These are phyloP conservation scores for Didymella pinodella DNA, from an alignment of 2,329 filamentous ascomycete genomes.

Conservation along the genomic window DNA sequence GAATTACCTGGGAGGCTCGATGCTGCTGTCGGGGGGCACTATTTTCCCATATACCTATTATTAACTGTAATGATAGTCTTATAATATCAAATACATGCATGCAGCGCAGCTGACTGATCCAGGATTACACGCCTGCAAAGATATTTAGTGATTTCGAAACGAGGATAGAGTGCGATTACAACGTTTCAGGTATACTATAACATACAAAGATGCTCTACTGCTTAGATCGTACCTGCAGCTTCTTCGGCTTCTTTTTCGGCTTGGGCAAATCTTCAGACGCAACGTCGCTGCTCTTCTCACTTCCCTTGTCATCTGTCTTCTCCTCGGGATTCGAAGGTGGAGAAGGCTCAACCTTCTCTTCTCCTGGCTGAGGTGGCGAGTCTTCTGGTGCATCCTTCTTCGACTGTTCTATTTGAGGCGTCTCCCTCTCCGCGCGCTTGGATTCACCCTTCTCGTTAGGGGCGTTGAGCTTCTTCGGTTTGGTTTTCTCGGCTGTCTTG, in stretches of 20 bases:
- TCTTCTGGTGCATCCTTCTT: conserved; percentile 3
- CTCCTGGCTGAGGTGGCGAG: background rate
- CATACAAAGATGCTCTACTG: background rate
- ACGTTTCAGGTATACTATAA: background rate
- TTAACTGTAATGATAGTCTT: too few relatives aligned
- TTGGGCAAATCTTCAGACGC: conserved; percentile 23
- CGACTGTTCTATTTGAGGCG: conserved; percentile 17
- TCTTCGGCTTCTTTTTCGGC: conserved; percentile 51
- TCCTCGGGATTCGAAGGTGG: conserved; percentile 3
- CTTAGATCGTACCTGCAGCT: conserved; percentile 43
- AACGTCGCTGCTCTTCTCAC: conserved; percentile 10
- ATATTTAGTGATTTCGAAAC: too few relatives aligned
- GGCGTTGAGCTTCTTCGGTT: conserved; percentile 15
- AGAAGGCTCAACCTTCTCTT: background rate
- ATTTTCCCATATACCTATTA: too few relatives aligned
- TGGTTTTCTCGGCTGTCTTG: background rate
- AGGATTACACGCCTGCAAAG: too few relatives aligned
- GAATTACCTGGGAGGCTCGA: too few relatives aligned
- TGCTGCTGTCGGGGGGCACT: too few relatives aligned
- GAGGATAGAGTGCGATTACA: background rate
- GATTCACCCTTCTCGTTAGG: conserved; percentile 2
- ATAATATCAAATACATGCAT: too few relatives aligned
- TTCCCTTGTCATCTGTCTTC: conserved; percentile 13
- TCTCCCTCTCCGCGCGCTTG: conserved; percentile 11
- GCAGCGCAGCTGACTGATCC: too few relatives aligned